These are phyloP conservation scores for Fusarium concolor DNA, from an alignment of 2,329 filamentous ascomycete species.

Conservation along the genomic window DNA sequence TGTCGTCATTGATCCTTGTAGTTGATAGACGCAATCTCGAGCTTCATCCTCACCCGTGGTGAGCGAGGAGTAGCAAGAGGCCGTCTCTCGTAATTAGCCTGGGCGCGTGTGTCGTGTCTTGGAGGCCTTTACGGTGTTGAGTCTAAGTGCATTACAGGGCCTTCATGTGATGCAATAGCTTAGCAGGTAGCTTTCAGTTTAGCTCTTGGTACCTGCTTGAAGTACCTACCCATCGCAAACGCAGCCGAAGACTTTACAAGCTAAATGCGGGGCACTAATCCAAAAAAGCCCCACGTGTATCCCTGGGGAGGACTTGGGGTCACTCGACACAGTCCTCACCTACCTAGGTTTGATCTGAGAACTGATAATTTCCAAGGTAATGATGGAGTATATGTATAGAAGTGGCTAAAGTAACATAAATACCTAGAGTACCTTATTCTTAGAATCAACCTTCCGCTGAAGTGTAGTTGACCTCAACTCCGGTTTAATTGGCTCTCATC, in stretches of 20 bases:
- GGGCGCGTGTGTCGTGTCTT: slow-evolving; percentile 8
- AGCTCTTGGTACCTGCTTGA: slow-evolving; percentile 37
- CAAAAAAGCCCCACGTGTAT: slow-evolving; percentile 37
- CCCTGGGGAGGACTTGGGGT: slow-evolving; percentile 31
- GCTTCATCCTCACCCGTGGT: slow-evolving; percentile 44
- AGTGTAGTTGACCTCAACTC: not conserved
- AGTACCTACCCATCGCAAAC: slow-evolving; percentile 30
- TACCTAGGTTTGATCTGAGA: not conserved
- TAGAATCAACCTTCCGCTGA: not conserved
- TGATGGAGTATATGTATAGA: not conserved
- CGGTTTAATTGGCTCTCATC: slow-evolving; percentile 1
- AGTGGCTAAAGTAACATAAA: not conserved
- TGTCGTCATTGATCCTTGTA: slow-evolving; percentile 46
- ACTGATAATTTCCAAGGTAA: not conserved
- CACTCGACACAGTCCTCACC: slow-evolving; percentile 9
- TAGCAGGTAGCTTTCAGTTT: slow-evolving; percentile 26
- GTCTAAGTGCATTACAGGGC: slow-evolving; percentile 25
- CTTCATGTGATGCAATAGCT: slow-evolving; percentile 48
- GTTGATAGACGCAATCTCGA: slow-evolving; percentile 28
- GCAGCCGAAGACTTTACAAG: slow-evolving; percentile 24
- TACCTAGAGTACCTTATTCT: not conserved
- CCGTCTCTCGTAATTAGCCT: slow-evolving; percentile 20
- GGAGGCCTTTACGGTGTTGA: slow-evolving; percentile 32
- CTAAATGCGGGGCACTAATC: slow-evolving; percentile 49
- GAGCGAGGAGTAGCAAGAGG: slow-evolving; percentile 33